These are phyloP conservation scores for Aspergillus sojae DNA, from an alignment of 2,329 filamentous ascomycete species.

Conservation along the genomic window DNA sequence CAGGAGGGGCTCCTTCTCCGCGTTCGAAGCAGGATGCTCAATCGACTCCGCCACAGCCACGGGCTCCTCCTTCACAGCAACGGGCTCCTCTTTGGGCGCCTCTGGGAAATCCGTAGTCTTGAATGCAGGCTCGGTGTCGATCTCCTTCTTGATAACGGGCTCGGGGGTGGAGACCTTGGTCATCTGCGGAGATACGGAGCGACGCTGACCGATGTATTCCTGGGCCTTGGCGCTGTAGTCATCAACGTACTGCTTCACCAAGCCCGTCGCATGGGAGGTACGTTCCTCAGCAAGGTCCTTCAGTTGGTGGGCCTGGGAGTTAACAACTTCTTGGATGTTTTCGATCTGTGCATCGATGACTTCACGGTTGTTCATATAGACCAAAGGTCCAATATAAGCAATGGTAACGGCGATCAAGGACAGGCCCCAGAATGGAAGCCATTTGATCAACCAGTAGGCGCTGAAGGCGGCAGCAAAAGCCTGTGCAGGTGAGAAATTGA, in stretches of 20 bases:
- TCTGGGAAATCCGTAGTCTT: conserved; percentile 56
- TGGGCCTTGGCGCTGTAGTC: conserved; percentile 65
- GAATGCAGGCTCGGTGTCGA: conserved; percentile 43
- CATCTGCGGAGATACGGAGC: conserved; percentile 37
- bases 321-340: conserved; percentile 57
- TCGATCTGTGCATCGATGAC: conserved; percentile 63
- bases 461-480: conserved; percentile 61
- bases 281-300: conserved; percentile 63
- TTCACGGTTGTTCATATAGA: conserved; percentile 68
- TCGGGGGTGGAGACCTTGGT: conserved; percentile 27
- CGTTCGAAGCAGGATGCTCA: conserved; percentile 32
- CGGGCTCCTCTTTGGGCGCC: conserved; percentile 45
- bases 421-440: conserved; percentile 67
- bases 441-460: conserved; percentile 67
- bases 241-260: conserved; percentile 61
- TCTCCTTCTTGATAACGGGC: conserved; percentile 30
- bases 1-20: conserved; percentile 38
- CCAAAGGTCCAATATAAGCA: conserved; percentile 61
- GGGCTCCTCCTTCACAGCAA: conserved; percentile 36
- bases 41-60: conserved; percentile 31
- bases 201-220: conserved; percentile 52
- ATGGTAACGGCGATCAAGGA: conserved; percentile 58
- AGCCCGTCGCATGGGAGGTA: conserved; percentile 59
- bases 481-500: conserved; percentile 36
- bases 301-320: conserved; percentile 61